Conservation (phyloP, 2,329 filamentous ascomycete genomes). For the Cryphonectria parasitica region DNA sequence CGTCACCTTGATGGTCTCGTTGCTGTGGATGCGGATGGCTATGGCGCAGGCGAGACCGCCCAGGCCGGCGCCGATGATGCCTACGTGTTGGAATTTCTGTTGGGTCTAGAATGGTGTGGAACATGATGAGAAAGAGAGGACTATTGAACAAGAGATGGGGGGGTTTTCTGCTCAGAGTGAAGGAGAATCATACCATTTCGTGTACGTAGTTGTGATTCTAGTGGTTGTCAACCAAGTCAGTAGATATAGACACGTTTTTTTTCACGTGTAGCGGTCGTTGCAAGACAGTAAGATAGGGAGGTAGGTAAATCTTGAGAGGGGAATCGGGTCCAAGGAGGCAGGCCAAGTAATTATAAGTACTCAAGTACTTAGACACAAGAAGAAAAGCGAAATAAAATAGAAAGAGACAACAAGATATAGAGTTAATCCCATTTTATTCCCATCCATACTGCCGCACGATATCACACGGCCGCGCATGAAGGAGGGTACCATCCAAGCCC, state of each 20-base stretch:
- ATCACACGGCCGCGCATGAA: neutral
- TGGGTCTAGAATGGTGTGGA: neutral
- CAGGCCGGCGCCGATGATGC: constrained; percentile 20
- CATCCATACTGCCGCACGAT: neutral
- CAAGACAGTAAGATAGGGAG: too few species aligned
- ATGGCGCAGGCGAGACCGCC: constrained; percentile 39
- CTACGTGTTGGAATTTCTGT: constrained; percentile 3
- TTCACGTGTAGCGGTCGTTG: too few species aligned
- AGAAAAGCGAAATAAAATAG: neutral
- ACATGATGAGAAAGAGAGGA: neutral
- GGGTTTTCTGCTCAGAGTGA: too few species aligned
- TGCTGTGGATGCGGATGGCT: constrained; percentile 37
- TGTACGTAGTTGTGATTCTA: neutral
- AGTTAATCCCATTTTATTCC: constrained; percentile 7
- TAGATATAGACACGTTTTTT: neutral
- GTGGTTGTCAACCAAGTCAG: neutral
- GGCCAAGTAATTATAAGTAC: too few species aligned
- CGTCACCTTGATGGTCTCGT: constrained; percentile 40
- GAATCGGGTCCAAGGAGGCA: too few species aligned
- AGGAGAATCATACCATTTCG: neutral
- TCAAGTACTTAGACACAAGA: neutral
- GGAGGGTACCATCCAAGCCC: neutral
- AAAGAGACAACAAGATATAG: neutral
- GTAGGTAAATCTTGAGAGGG: too few species aligned
- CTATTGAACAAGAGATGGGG: too few species aligned